phyloP scores from a whole-genome alignment of 2,329 filamentous ascomycete genomes.

The Penicillium concentricum region DNA sequence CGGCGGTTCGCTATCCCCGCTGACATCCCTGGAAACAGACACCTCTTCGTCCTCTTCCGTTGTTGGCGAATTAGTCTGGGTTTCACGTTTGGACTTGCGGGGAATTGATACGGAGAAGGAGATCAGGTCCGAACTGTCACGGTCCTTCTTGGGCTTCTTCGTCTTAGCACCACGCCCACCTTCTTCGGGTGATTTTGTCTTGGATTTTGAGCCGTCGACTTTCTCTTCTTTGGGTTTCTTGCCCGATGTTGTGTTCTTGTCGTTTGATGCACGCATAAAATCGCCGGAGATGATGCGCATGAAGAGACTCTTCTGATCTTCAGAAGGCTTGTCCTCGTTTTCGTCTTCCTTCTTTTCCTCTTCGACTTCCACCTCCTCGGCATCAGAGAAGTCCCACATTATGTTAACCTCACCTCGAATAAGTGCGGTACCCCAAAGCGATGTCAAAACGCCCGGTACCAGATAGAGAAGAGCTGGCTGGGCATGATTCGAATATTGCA shows the following conservation, averaged over 20 bases:
- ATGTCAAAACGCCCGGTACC: conserved; percentile 76
- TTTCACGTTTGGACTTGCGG: conserved; percentile 11
- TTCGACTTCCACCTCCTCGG: conserved; percentile 46
- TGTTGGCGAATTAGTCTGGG: not conserved
- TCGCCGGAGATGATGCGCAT: conserved; percentile 29
- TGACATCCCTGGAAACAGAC: conserved; percentile 18
- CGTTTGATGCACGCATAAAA: conserved; percentile 4
- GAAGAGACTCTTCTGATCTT: conserved; percentile 23
- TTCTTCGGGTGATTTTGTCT: conserved; percentile 27
- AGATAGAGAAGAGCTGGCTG: conserved; percentile 92
- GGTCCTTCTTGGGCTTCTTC: conserved; percentile 11
- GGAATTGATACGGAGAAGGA: conserved; percentile 36
- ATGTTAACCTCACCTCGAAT: conserved; percentile 67
- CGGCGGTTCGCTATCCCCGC: conserved; percentile 32
- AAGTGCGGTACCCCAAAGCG: conserved; percentile 72
- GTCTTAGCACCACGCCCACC: conserved; percentile 6
- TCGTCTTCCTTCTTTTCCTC: conserved; percentile 42
- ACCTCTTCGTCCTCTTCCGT: conserved; percentile 18
- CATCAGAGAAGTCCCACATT: conserved; percentile 82
- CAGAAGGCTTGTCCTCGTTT: conserved; percentile 31
- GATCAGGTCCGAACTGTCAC: conserved; percentile 27
- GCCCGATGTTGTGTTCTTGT: not conserved
- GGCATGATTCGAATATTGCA: conserved; percentile 74
- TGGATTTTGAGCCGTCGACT: conserved; percentile 28
- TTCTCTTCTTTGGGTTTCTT: conserved; percentile 5